Conservation (phyloP, 1,284 basidiomycete species). For the Baeospora myosura region DNA sequence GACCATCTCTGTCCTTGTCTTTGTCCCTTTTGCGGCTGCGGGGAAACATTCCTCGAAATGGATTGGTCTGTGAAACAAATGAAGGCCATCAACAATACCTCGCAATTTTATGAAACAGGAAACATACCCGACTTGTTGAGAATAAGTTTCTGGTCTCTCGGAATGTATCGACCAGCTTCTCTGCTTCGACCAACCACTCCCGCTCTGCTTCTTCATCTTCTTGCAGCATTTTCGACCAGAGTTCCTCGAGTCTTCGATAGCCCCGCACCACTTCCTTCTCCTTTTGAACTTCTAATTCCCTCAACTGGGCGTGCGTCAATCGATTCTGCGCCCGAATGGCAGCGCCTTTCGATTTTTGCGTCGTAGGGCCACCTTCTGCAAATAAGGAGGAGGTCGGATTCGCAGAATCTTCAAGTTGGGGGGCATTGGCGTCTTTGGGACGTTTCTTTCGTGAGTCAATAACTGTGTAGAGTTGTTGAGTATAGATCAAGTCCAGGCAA, state of each 20-base stretch:
- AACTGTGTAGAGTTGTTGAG: constrained; percentile 30
- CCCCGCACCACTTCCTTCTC: constrained; percentile 52
- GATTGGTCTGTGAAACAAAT: constrained; percentile 36
- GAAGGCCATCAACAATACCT: constrained; percentile 8
- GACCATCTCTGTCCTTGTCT: constrained; percentile 43
- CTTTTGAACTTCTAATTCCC: constrained; percentile 52
- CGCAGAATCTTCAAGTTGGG: background rate
- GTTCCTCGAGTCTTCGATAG: constrained; percentile 41
- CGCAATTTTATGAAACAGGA: background rate
- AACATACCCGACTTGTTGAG: constrained; percentile 61
- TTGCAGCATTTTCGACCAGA: constrained; percentile 35
- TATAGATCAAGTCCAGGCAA: background rate
- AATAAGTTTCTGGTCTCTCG: constrained; percentile 82
- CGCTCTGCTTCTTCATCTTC: constrained; percentile 26
- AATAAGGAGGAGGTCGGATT: constrained; percentile 41
- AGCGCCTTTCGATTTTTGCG: constrained; percentile 20
- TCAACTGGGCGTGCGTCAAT: constrained; percentile 46
- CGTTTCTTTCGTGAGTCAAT: constrained; percentile 60
- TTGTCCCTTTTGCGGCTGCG: constrained; percentile 34
- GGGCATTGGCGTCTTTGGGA: constrained; percentile 18
- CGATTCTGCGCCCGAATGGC: constrained; percentile 31
- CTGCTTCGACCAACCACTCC: constrained; percentile 80
- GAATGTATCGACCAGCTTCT: constrained; percentile 83
- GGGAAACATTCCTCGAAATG: constrained; percentile 65
- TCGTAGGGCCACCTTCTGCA: constrained; percentile 38